Base-by-base conservation (phyloP, 352 stramenopile species). In the Thraustochytrium striatum region DNA sequence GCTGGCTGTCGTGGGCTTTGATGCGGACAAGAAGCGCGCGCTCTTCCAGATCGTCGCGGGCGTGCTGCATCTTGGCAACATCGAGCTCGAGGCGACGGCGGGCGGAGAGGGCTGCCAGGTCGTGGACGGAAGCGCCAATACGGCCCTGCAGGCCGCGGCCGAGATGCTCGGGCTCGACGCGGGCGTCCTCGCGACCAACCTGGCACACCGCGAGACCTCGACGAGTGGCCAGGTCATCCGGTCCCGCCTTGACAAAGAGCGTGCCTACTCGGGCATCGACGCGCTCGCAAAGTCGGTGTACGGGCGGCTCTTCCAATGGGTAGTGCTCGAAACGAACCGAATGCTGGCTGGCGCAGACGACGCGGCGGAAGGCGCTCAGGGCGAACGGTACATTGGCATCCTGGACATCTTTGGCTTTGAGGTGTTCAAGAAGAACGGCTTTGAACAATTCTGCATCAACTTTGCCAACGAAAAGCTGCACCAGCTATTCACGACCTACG, bases 351-450 rank as follows among this genome's bases (percentile, higher is more conserved):
- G 69, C 7, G n/a, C n/a, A 25, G 21, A 82, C 39, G 30, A 73
- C n/a, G 41, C 85, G 58, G 58, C 9, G 52, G 85, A 90, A 25
- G 73, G 92, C 3, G 88, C 92, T 81, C 81, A 93, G 5, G 33
- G 5, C 9, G 53, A 61, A 19, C 5, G 30, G 43, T 75, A 75
- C 25, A 75, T 75, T 62, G 65, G 65, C 5, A 81, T 83, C 61
- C 86, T 97, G 38, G 92, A 97, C 83, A 97, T 97, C 61, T 97
- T 96, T 69, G 92, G 92, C 9, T 97, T 97, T 81, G 92, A 97
- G 79, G 90, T 95, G 61, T 97, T 97, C 57, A 87, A 94, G 52
- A 86, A 92, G 62, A 97, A 97, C 82, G 92, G 86, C 33, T 96
- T 97, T 59, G 92, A 97, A 83, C 92, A 97, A 72, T 82, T 95